Evolutionary conservation across 2,329 filamentous ascomycete genomes (phyloP).

Genomic region (Ophiostoma ips): DNA sequence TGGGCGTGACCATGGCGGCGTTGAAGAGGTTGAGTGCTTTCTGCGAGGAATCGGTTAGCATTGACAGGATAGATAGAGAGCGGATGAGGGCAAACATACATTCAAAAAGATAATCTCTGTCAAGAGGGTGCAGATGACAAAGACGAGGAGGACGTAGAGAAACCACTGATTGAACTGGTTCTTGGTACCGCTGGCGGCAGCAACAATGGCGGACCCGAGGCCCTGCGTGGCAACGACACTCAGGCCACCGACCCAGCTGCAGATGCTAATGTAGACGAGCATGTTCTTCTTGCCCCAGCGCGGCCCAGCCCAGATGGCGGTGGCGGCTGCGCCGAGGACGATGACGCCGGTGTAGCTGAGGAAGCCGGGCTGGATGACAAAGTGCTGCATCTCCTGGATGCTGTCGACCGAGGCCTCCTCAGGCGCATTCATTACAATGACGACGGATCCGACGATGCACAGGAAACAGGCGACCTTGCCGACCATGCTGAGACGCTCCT

Average conservation of each 20-base stretch:
- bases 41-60: constrained; percentile 21
- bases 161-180: constrained; percentile 98
- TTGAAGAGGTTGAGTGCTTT: constrained; percentile 98
- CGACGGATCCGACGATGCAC: constrained; percentile 82
- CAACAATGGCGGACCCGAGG: constrained; percentile 77
- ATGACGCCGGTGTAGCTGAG: constrained; percentile 73
- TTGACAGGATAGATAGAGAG: neutral
- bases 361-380: constrained; percentile 77
- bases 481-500: constrained; percentile 87
- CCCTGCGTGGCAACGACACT: constrained; percentile 94
- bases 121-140: constrained; percentile 76
- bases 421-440: constrained; percentile 91
- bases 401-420: constrained; percentile 68
- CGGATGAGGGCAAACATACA: constrained; percentile 21
- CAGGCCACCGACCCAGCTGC: constrained; percentile 83
- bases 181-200: constrained; percentile 63
- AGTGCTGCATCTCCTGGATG: constrained; percentile 86
- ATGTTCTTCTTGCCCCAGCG: constrained; percentile 92
- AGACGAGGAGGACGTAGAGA: constrained; percentile 77
- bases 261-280: constrained; percentile 94
- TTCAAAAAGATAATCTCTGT: constrained; percentile 95
- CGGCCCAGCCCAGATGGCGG: constrained; percentile 70
- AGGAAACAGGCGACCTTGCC: constrained; percentile 93
- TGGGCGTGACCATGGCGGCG: constrained; percentile 89
- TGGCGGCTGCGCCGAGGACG: constrained; percentile 55